Evolutionary conservation across 2,329 filamentous ascomycete genomes (phyloP), one percentile per base, ranked within the genome.

Genomic region (Colletotrichum noveboracense): DNA sequence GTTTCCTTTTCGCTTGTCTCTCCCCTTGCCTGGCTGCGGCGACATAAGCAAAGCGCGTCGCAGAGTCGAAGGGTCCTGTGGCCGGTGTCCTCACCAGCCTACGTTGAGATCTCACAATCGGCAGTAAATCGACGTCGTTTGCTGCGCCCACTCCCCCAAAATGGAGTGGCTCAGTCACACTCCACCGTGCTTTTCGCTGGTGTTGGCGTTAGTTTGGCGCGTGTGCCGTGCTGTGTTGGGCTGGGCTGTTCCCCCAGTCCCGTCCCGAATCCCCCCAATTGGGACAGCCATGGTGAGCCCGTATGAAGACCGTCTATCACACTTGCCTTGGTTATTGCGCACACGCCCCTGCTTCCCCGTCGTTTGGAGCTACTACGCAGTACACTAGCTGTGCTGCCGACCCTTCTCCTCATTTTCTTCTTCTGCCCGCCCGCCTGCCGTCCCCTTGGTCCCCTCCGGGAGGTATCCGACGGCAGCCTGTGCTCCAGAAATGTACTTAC

Each of bases 31-130:
- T 48, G 18, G 43, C 43, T 21, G 56, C 60, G 60, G 36, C 72
- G 24, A 61, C 12, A 48, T 48, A 32, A 61, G 70, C 64, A 62
- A 56, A 68, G 52, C 36, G 64, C 43, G 30, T 65, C 69, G 60
- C 70, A 72, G 73, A 68, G 55, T 43, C 36, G 38, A 75, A 75
- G 73, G 74, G 64, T 69, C 65, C 64, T 76, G 58, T 56, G 58
- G 64, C 64, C 36, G 65, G 48, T 30, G 34, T 21, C 48, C 65
- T 68, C 70, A 68, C 64, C 16, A 75, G 34, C 32, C 18, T 24
- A 48, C 64, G 9, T 75, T 13, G 34, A 69, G 74, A 75, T 75
- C 74, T 75, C 43, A 26, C n/a, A 52, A 75, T 55, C 65, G 26
- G 74, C 74, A 60, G 74, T 73, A 48, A 73, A 75, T 75, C 74